Percentiles rank a stretch among this genome's conserved stretches.
These are phyloP conservation scores for Sherardia arvensis DNA, from an alignment of 257 asterid species.

Conservation along the genomic window DNA sequence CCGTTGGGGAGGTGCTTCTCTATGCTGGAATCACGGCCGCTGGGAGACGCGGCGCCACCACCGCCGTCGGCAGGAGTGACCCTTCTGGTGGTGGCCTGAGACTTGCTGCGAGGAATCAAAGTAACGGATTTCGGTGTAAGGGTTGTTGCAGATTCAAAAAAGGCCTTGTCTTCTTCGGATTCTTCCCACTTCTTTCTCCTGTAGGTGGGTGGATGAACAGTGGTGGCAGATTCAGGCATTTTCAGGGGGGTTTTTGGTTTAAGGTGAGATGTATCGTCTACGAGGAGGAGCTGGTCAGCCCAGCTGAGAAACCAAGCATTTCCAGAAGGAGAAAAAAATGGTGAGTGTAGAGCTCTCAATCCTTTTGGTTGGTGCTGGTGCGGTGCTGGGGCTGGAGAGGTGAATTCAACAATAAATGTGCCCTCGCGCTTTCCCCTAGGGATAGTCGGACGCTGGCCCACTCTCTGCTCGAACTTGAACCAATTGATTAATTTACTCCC, in stretches of 20 bases:
- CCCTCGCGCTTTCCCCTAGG: background rate
- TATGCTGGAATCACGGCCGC: slow-evolving; percentile 1
- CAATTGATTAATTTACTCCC: background rate
- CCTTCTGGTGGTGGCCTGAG: slow-evolving; percentile 62
- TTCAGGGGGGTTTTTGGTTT: slow-evolving; percentile 2
- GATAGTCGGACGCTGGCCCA: background rate
- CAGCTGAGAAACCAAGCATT: slow-evolving; percentile 19
- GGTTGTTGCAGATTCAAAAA: slow-evolving; percentile 33
- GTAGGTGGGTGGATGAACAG: slow-evolving; percentile 7
- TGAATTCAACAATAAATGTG: slow-evolving; percentile 4
- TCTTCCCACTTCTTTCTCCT: slow-evolving; percentile 22
- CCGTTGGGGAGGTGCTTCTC: slow-evolving; percentile 85
- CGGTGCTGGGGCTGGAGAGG: slow-evolving; percentile 10
- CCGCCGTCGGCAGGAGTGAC: slow-evolving; percentile 47
- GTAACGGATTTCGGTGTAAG: slow-evolving; percentile 75
- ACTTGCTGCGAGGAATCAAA: slow-evolving; percentile 58
- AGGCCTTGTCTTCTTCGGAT: slow-evolving; percentile 19
- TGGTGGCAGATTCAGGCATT: slow-evolving; percentile 42
- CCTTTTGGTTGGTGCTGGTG: background rate
- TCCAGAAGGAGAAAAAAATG: slow-evolving; percentile 7
- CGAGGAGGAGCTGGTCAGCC: slow-evolving; percentile 11
- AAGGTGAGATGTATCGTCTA: slow-evolving; percentile 6
- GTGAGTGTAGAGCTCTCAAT: background rate
- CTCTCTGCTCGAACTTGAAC: background rate
- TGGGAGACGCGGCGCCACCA: background rate